Conservation (phyloP, 1,284 basidiomycete genomes). For the Cryptococcus jaspeensis region DNA sequence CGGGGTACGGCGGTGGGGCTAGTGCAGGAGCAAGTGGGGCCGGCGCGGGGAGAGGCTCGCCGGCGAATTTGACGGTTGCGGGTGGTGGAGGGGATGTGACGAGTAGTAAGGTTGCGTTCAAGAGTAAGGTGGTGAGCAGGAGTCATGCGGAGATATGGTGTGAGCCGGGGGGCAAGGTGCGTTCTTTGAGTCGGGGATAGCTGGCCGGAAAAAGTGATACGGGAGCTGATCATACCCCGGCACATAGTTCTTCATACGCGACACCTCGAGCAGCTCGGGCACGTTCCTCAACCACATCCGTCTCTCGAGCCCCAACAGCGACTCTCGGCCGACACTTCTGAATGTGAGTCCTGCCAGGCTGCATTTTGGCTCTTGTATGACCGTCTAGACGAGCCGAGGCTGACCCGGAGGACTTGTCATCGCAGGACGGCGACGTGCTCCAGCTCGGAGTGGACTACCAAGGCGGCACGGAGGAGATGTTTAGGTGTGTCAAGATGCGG, state of each 20-base stretch:
- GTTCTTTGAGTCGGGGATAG: conserved; percentile 16
- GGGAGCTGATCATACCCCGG: too few species aligned
- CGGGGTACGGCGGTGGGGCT: too few species aligned
- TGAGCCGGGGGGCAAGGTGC: conserved; percentile 56
- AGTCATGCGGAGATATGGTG: conserved; percentile 95
- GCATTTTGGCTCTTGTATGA: background rate
- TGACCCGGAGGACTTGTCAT: background rate
- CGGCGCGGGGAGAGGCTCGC: background rate
- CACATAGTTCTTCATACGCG: conserved; percentile 77
- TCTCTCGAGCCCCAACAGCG: conserved; percentile 76
- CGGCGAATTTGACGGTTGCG: conserved; percentile 22
- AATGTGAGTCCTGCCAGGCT: conserved; percentile 52
- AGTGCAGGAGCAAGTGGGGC: background rate
- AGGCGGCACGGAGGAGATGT: conserved; percentile 95
- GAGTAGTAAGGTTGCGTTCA: conserved; percentile 87
- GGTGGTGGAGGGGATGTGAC: conserved; percentile 59
- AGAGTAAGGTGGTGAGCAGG: conserved; percentile 91
- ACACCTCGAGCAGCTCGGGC: conserved; percentile 86
- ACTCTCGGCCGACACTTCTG: conserved; percentile 73
- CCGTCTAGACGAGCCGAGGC: background rate
- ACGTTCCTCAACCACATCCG: conserved; percentile 96
- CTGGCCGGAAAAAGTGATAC: background rate
- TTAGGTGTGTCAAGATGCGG: conserved; percentile 95
- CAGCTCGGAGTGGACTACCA: conserved; percentile 98
- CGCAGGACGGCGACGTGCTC: conserved; percentile 81